A percentile compares a stretch with the other conserved stretches of the same genome.
Evolutionary conservation across 768 basidiomycete genomes (phyloP).

Genomic region (Kwoniella bestiolae): DNA sequence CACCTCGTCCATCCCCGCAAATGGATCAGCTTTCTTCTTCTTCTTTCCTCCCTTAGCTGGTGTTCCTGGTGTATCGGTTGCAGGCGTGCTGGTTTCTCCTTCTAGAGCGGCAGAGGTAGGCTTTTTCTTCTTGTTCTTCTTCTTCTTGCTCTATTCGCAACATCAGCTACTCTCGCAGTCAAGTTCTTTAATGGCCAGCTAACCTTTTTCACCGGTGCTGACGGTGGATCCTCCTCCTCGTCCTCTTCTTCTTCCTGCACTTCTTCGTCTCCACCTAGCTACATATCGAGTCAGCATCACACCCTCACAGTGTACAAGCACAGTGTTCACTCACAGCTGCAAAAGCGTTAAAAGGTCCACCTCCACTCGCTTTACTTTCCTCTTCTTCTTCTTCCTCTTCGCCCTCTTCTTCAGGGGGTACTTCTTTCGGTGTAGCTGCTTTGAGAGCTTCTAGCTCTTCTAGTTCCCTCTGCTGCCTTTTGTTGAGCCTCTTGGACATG

Average conservation of each 20-base stretch:
- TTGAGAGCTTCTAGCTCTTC: slow-evolving; percentile 71
- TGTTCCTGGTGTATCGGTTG: slow-evolving; percentile 61
- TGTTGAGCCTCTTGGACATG: slow-evolving; percentile 63
- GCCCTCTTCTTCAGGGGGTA: slow-evolving; percentile 14
- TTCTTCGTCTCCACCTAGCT: slow-evolving; percentile 41
- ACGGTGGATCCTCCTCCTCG: slow-evolving; percentile 39
- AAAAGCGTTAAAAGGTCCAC: slow-evolving; percentile 46
- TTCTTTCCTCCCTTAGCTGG: slow-evolving; percentile 65
- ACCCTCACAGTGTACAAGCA: background rate
- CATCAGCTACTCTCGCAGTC: background rate
- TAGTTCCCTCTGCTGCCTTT: slow-evolving; percentile 81
- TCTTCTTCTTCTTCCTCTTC: slow-evolving; percentile 34
- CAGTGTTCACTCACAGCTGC: slow-evolving; percentile 45
- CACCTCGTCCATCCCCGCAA: slow-evolving; percentile 68
- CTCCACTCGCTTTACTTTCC: slow-evolving; percentile 13
- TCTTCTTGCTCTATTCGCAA: slow-evolving; percentile 54
- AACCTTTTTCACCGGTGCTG: slow-evolving; percentile 39
- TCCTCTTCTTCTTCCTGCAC: slow-evolving; percentile 36
- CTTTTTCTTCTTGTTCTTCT: slow-evolving; percentile 76
- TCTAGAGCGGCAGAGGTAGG: slow-evolving; percentile 68
- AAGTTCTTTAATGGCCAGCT: background rate
- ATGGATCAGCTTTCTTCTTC: slow-evolving; percentile 33
- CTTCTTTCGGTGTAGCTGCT: slow-evolving; percentile 20
- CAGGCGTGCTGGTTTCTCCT: slow-evolving; percentile 63
- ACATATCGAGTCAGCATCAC: background rate